Conservation (phyloP, 2,329 filamentous ascomycete genomes). For the Apiospora kogelbergensis region DNA sequence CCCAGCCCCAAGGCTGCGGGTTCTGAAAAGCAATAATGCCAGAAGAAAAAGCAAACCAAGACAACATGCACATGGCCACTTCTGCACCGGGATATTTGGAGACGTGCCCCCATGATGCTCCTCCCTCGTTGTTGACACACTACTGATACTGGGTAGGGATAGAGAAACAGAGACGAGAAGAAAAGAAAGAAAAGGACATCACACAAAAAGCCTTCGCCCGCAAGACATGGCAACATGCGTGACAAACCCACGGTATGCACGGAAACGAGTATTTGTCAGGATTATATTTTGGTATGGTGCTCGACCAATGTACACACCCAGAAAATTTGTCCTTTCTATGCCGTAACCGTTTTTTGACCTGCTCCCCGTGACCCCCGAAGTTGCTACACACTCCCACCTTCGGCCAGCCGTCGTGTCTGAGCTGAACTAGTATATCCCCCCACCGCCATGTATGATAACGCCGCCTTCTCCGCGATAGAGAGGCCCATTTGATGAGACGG, state of each 20-base stretch:
- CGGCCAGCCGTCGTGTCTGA: constrained; percentile 4
- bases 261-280: background rate
- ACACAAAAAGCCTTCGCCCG: background rate
- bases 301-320: background rate
- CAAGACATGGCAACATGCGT: background rate
- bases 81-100: background rate
- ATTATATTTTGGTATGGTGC: background rate
- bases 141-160: background rate
- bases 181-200: background rate
- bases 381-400: background rate
- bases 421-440: constrained; percentile 3
- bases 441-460: background rate
- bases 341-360: background rate
- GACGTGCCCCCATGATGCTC: background rate
- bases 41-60: background rate
- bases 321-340: background rate
- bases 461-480: background rate
- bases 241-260: background rate
- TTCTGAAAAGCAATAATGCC: background rate
- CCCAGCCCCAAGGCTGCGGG: background rate
- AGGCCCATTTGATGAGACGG: background rate
- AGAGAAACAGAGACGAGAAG: background rate
- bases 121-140: background rate
- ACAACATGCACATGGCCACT: background rate
- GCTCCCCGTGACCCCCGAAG: background rate